Conservation (phyloP, 2,329 filamentous ascomycete genomes). For the Akanthomyces lecanii region DNA sequence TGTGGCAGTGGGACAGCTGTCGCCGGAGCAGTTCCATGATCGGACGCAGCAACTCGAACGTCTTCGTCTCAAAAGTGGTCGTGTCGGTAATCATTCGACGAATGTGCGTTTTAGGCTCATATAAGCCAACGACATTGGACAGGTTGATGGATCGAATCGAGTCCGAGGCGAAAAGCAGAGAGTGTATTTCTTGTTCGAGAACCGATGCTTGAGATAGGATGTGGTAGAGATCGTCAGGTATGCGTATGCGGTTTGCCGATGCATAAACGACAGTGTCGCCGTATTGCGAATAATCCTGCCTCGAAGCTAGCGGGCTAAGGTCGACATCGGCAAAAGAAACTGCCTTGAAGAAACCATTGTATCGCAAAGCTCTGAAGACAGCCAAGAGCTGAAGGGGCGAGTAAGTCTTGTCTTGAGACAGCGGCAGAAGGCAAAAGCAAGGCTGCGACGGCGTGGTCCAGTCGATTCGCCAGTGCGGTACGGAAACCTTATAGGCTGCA, state of each 20-base stretch:
- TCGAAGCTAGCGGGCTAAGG: conserved; percentile 37
- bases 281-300: conserved; percentile 41
- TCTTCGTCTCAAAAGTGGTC: conserved; percentile 24
- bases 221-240: conserved; percentile 45
- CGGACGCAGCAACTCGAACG: conserved; percentile 42
- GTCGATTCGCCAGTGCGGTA: conserved; percentile 49
- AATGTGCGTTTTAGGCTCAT: conserved; percentile 21
- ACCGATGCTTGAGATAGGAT: conserved; percentile 46
- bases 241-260: conserved; percentile 48
- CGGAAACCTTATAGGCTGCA: conserved; percentile 46
- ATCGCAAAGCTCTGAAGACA: conserved; percentile 51
- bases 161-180: conserved; percentile 51
- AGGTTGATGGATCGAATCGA: conserved; percentile 53
- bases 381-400: conserved; percentile 51
- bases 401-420: conserved; percentile 37
- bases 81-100: conserved; percentile 24
- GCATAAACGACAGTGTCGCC: conserved; percentile 47
- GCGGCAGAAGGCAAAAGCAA: conserved; percentile 46
- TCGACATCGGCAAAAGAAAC: conserved; percentile 53
- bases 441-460: conserved; percentile 42
- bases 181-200: conserved; percentile 53
- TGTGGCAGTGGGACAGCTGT: conserved; percentile 45
- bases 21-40: conserved; percentile 48
- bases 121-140: conserved; percentile 37
- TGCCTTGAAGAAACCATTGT: conserved; percentile 57